Evolutionary conservation across 768 basidiomycete genomes (phyloP).

Genomic region (Naematelia aurantialba): DNA sequence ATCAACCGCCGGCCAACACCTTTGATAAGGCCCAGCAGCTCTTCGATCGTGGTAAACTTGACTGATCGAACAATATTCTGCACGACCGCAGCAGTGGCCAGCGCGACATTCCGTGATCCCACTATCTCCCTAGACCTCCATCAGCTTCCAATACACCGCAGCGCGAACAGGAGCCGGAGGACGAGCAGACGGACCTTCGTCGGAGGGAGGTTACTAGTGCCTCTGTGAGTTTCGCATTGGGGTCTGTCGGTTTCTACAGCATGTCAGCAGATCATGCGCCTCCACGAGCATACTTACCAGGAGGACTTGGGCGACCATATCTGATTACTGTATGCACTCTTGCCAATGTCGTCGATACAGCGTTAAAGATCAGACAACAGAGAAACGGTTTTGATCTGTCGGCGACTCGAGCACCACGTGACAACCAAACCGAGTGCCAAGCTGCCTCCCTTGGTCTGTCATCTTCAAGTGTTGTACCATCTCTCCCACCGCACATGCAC

Average conservation of each 20-base stretch:
- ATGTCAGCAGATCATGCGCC: too few species aligned
- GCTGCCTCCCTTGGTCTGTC: background rate
- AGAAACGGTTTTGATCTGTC: background rate
- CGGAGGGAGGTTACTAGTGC: constrained; percentile 32
- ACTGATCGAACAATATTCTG: constrained; percentile 85
- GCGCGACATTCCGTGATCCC: constrained; percentile 80
- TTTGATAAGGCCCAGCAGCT: constrained; percentile 74
- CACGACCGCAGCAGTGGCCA: constrained; percentile 83
- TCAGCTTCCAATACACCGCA: too few species aligned
- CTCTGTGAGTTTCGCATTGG: constrained; percentile 26
- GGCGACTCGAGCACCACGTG: background rate
- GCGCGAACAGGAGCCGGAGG: too few species aligned
- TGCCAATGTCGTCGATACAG: background rate
- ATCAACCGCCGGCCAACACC: constrained; percentile 73
- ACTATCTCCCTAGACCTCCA: constrained; percentile 57
- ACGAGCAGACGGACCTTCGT: constrained; percentile 21
- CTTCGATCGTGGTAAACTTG: constrained; percentile 78
- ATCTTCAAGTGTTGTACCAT: background rate
- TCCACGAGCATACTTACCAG: too few species aligned
- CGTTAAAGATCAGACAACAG: background rate
- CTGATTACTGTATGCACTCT: background rate
- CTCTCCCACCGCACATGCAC: background rate
- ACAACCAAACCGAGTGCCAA: background rate
- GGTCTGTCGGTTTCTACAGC: constrained; percentile 30
- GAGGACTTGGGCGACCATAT: background rate